Conservation (phyloP, 2,329 filamentous ascomycete genomes). For the Botrytis aclada region DNA sequence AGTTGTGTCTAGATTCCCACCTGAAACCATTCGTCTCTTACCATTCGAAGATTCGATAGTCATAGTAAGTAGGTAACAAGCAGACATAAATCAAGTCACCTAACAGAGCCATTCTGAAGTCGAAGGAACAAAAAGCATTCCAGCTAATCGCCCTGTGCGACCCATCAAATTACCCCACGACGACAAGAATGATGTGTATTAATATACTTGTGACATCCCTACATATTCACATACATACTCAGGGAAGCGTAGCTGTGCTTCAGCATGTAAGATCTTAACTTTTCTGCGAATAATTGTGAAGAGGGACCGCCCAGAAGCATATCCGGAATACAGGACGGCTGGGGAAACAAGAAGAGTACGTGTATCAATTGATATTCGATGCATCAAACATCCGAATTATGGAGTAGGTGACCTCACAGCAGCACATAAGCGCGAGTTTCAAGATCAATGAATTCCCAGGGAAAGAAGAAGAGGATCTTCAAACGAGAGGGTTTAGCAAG, state of each 20-base stretch:
- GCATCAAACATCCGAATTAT: slow-evolving; percentile 1
- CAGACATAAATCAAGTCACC: neutral
- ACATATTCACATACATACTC: neutral
- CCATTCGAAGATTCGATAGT: neutral
- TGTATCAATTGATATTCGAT: slow-evolving; percentile 1
- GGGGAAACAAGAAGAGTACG: neutral
- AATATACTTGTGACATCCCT: slow-evolving; percentile 5
- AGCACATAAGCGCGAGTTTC: slow-evolving; percentile 18
- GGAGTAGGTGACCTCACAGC: neutral
- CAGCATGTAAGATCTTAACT: neutral
- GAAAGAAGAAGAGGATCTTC: neutral
- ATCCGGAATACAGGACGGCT: neutral
- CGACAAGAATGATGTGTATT: neutral
- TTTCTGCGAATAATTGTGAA: neutral
- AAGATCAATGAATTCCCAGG: neutral
- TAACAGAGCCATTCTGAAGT: neutral
- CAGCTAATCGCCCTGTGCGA: slow-evolving; percentile 13
- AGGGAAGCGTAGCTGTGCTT: slow-evolving; percentile 3
- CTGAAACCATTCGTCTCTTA: neutral
- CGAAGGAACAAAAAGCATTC: neutral
- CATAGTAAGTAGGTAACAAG: neutral
- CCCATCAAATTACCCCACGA: slow-evolving; percentile 17
- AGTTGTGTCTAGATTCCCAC: neutral
- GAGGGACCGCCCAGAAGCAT: neutral
- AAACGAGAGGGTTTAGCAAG: neutral